Evolutionary conservation across 2,329 filamentous ascomycete genomes (phyloP).

Genomic region (Sarocladiaceae sp.): DNA sequence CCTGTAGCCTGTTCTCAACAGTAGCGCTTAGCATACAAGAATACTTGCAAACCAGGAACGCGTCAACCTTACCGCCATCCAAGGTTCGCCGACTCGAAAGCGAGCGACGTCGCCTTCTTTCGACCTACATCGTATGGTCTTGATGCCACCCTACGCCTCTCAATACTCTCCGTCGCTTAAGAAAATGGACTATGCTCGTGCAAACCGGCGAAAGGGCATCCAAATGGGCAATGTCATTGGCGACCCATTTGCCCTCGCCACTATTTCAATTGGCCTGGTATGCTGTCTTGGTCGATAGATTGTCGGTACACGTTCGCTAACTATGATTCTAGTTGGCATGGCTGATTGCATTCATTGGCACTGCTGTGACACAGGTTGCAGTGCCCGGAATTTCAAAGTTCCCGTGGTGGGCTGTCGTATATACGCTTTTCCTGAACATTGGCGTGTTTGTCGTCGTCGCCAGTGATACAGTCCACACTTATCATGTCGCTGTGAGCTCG

Average conservation of each 20-base stretch:
- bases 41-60: background rate
- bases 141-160: slow-evolving; percentile 74
- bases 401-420: slow-evolving; percentile 87
- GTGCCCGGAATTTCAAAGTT: slow-evolving; percentile 62
- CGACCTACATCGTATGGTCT: slow-evolving; percentile 25
- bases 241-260: slow-evolving; percentile 93
- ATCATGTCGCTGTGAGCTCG: slow-evolving; percentile 86
- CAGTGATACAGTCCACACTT: slow-evolving; percentile 79
- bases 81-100: background rate
- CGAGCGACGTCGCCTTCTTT: background rate
- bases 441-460: slow-evolving; percentile 80
- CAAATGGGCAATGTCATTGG: slow-evolving; percentile 86
- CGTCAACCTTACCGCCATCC: background rate
- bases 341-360: slow-evolving; percentile 87
- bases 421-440: slow-evolving; percentile 76
- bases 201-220: slow-evolving; percentile 56
- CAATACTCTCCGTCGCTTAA: slow-evolving; percentile 67
- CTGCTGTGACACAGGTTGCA: slow-evolving; percentile 65
- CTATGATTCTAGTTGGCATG: slow-evolving; percentile 69
- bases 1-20: background rate
- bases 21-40: background rate
- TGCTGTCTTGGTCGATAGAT: slow-evolving; percentile 31
- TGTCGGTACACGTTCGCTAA: background rate
- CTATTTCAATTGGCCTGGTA: slow-evolving; percentile 87
- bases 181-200: slow-evolving; percentile 73